phyloP scores from a whole-genome alignment of 371 early-diverging fungal genomes.

The Haplosporangium sp. region DNA sequence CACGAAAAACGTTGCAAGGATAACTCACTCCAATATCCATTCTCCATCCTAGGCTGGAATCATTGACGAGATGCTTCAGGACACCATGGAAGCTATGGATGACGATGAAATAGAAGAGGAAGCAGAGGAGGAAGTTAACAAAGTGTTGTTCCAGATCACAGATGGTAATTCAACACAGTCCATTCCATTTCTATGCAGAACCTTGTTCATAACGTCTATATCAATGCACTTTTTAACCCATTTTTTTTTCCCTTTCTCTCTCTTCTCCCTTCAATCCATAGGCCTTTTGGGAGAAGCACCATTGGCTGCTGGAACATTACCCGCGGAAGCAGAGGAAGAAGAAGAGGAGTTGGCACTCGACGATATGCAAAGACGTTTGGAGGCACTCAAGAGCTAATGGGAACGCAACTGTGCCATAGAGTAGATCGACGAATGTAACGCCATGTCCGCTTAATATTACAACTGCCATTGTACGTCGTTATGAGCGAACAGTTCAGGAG shows the following conservation, averaged over 20 bases:
- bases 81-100: slow-evolving; percentile 88
- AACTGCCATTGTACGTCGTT: too few relatives aligned
- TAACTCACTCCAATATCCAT: not conserved
- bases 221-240: slow-evolving; percentile 1
- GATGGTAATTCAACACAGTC: slow-evolving; percentile 68
- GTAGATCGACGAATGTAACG: too few relatives aligned
- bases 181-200: not conserved
- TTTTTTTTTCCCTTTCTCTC: not conserved
- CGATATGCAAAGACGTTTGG: slow-evolving; percentile 86
- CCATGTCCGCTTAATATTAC: too few relatives aligned
- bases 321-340: slow-evolving; percentile 59
- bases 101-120: slow-evolving; percentile 94
- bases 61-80: slow-evolving; percentile 95
- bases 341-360: slow-evolving; percentile 83
- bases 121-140: slow-evolving; percentile 94
- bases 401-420: too few relatives aligned
- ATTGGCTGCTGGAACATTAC: slow-evolving; percentile 49
- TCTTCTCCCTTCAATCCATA: slow-evolving; percentile 23
- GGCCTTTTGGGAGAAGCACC: slow-evolving; percentile 80
- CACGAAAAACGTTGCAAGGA: not conserved
- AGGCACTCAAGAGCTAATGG: slow-evolving; percentile 69
- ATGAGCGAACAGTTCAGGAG: too few relatives aligned
- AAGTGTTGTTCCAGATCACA: slow-evolving; percentile 88
- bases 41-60: slow-evolving; percentile 81
- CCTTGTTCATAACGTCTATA: not conserved